Base-by-base conservation (phyloP, 768 basidiomycete species). In the Nidula microcarpa region DNA sequence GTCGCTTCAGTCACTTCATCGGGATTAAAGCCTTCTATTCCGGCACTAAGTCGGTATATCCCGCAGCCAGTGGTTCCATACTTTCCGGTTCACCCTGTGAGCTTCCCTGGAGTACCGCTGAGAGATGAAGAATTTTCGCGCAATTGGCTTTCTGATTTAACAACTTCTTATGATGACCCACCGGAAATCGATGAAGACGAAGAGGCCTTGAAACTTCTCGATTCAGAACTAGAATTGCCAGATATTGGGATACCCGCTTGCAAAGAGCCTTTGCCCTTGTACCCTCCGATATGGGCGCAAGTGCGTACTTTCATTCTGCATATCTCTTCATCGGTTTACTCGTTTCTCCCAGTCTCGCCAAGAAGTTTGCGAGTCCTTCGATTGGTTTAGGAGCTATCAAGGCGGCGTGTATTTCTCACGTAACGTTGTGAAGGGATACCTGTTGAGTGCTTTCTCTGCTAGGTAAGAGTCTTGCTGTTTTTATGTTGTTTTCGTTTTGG, bases 331-430 rank as follows among this genome's bases (percentile, higher is more conserved):
- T 41, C 14, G 18, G 55, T 32, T 60, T 9, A 57, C 36, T 18
- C 33, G 23, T 57, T 43, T 13, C 16, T 48, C 49, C n/a, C 51
- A 91, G 89, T 87, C 89, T 23, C 82, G 91, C 41, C 89, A 91
- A 69, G 91, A 92, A 68, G 77, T 93, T 1, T 92, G 91, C 69
- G 91, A 93, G 65, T 80, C 85, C 4, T 82, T 86, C 47, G 82
- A 85, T 17, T 85, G 82, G 78, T 89, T 88, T 65, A 74, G 81
- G 33, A 85, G 80, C 57, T 93, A 89, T 63, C 91, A 94, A 66
- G 73, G 88, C 9, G 91, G 91, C 6, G 90, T 94, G 5, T 92
- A 92, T 64, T 81, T 77, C 49, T 65, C 67, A 18, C 72, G 81
- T 23, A 78, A 82, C 50, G 66, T 79, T 14, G 87, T 79, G 14